A percentile compares a stretch with the other conserved stretches of the same genome.
These are phyloP conservation scores for Kokia cookei DNA, from an alignment of 441 rosid species.

Conservation along the genomic window DNA sequence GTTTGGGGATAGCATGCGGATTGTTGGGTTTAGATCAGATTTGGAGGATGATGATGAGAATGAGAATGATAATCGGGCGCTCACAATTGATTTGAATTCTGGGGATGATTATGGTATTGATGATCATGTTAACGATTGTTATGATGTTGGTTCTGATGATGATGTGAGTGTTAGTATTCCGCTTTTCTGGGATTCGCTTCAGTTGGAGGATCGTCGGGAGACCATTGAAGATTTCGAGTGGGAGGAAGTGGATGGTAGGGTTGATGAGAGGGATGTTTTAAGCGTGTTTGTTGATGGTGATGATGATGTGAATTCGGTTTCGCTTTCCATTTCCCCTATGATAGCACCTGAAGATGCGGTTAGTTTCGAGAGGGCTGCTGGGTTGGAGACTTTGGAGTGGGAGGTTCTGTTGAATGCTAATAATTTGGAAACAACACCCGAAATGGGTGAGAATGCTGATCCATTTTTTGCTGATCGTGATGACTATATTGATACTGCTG, in stretches of 20 bases:
- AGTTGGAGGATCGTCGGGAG: not conserved
- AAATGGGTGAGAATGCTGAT: not conserved
- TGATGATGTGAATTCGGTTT: not conserved
- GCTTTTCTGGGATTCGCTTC: not conserved
- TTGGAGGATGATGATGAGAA: conserved; percentile 33
- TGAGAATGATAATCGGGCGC: conserved; percentile 7
- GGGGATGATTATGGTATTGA: conserved; percentile 41
- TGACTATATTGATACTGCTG: not conserved
- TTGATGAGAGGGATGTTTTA: not conserved
- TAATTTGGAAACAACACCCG: not conserved
- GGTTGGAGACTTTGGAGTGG: not conserved
- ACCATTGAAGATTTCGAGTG: not conserved
- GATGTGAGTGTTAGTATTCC: not conserved
- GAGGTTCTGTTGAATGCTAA: not conserved
- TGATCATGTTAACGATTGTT: not conserved
- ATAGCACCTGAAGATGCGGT: not conserved
- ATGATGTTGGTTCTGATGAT: conserved; percentile 12
- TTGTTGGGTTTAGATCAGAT: conserved; percentile 46
- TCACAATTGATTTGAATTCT: conserved; percentile 32
- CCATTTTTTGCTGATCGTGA: not conserved
- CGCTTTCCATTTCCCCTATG: not conserved
- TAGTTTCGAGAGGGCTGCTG: not conserved
- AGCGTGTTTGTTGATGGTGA: not conserved
- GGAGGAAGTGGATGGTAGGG: conserved; percentile 1
- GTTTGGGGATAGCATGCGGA: conserved; percentile 18